Base-by-base conservation (phyloP, 2,329 filamentous ascomycete genomes). In the Thelonectria blattea region DNA sequence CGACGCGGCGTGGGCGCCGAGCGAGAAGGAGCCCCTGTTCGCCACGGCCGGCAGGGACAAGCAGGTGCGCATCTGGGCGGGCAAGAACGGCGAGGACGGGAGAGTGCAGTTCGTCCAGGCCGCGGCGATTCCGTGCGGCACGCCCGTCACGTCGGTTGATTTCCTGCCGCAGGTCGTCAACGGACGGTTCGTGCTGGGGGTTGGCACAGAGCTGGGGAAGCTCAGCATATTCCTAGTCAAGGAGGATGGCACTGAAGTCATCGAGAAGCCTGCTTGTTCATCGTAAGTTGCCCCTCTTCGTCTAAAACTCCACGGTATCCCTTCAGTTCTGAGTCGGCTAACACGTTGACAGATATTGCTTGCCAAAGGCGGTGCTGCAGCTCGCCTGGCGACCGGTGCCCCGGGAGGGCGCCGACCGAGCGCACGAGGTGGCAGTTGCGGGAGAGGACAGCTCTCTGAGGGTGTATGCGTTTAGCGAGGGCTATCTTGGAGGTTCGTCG, bases 1-100 rank as follows among this genome's bases (percentile, higher is more conserved):
- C 14, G 92, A 93, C 72, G 91, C 88, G 1, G 87, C 91, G 2
- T 99, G 95, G 94, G 88, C 90, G 1, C 89, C 90, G 1, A 27
- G 82, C 74, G 65, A 71, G 75, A 83, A 27, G 2, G 83, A 27
- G 3, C 70, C 76, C 10, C 72, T 83, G 10, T 99, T 99, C 75
- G 90, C 91, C 12, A 99, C 95, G 0, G 94, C 93, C 1, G 92
- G 93, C 3, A 84, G 95, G 68, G 95, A 99, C 76, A 98, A 96
- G 78, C 84, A 83, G 24, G 88, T 96, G 39, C 91, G 91, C 72
- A 72, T 93, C 45, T 94, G 91, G 91, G 61, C 72, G 1, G 71
- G 70, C 14, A 76, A 74, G 60, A 46, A 68, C 42, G 66, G 68
- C 37, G 76, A 70, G 61, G 73, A 68, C 9, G 67, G 65, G n/a